phyloP scores from a whole-genome alignment of 345 rosid species.

The Salix suchowensis region DNA sequence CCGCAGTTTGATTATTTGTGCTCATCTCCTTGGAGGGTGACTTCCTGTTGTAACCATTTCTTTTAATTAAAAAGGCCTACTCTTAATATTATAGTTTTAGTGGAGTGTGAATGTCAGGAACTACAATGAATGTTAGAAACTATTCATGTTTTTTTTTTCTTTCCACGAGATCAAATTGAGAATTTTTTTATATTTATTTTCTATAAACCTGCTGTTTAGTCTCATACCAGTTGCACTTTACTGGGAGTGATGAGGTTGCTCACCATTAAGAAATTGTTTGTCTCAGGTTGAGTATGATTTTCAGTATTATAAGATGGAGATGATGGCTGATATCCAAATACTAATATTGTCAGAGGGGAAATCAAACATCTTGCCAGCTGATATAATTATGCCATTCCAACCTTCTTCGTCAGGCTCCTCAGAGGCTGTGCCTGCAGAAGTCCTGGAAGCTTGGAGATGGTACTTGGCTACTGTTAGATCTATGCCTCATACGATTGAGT shows the following conservation, averaged over 20 bases:
- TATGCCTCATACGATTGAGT: constrained; percentile 58
- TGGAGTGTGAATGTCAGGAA: background rate
- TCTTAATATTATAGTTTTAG: background rate
- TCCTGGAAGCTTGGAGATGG: constrained; percentile 75
- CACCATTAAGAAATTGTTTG: background rate
- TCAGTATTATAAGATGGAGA: constrained; percentile 78
- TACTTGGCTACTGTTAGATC: constrained; percentile 74
- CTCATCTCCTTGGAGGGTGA: too few relatives aligned
- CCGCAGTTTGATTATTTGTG: too few relatives aligned
- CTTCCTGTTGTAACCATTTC: too few relatives aligned
- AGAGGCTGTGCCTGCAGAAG: constrained; percentile 42
- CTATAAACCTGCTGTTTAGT: background rate
- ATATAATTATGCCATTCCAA: constrained; percentile 69
- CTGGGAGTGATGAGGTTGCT: background rate
- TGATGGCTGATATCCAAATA: constrained; percentile 75
- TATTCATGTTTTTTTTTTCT: background rate
- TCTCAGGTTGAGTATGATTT: constrained; percentile 87
- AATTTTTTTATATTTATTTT: background rate
- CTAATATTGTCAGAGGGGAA: constrained; percentile 76
- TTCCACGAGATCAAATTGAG: too few relatives aligned
- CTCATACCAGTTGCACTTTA: background rate
- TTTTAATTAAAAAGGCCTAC: too few relatives aligned
- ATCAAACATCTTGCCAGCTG: constrained; percentile 82
- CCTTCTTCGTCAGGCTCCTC: constrained; percentile 44
- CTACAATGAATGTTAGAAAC: background rate